Evolutionary conservation across 2,329 filamentous ascomycete species (phyloP), one percentile per base, ranked within the genome.

Genomic region (Penicillium sumatraense): DNA sequence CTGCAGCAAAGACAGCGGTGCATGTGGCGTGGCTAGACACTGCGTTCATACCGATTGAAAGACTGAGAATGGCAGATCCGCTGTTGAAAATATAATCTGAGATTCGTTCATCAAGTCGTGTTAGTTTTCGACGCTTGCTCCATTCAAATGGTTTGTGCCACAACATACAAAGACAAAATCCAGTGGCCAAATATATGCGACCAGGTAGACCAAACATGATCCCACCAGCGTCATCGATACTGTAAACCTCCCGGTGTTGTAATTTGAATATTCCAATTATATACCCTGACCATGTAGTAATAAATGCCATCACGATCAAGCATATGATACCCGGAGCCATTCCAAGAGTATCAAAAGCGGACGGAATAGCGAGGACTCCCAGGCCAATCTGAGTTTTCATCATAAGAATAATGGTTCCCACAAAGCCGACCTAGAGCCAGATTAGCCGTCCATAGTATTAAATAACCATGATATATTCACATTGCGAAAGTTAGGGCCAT

Each of bases 31-130:
- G 54, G 8, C n/a, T 24, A 8, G 49, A 49, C 4, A 53, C 40
- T 20, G 54, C 54, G 27, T 57, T 57, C 3, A 57, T 33, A 3
- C 46, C 49, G 16, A 57, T 57, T 6, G 54, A 57, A 3, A 57
- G 47, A 23, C 54, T 50, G 8, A 57, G 26, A 11, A 53, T 44
- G n/a, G 35, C 54, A 3, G 54, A 57, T 11, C 49, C 54, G 21
- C 44, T 26, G 10, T 33, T 29, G 24, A 57, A 57, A 16, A 49
- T 57, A 11, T 40, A 53, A 40, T 49, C 54, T 57, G 14, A 29
- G 6, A 11, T 4, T n/a, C n/a, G n/a, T n/a, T n/a, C n/a, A n/a
- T n/a, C n/a, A n/a, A n/a, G n/a, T n/a, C n/a, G n/a, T n/a, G n/a
- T n/a, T n/a, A n/a, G n/a, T n/a, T n/a, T n/a, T n/a, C n/a, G n/a